Evolutionary conservation across 1,284 basidiomycete species (phyloP).

Genomic region (Fomitopsis schrenkii): DNA sequence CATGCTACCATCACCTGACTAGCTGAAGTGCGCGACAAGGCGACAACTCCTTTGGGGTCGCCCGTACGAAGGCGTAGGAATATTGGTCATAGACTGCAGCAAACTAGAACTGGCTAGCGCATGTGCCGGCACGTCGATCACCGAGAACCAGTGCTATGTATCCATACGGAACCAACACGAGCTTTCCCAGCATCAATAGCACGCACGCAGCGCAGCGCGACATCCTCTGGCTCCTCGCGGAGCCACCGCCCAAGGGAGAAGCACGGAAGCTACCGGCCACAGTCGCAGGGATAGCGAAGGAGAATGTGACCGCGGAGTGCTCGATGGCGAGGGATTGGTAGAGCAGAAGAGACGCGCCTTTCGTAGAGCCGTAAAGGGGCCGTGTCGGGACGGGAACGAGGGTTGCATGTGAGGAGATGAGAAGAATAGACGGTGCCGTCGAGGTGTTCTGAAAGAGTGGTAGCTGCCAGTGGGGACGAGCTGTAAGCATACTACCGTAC

Average conservation of each 20-base stretch:
- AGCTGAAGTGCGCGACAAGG: too few species aligned
- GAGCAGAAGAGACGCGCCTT: slow-evolving; percentile 75
- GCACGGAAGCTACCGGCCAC: slow-evolving; percentile 78
- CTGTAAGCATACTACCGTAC: not conserved
- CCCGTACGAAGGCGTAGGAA: too few species aligned
- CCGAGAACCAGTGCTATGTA: slow-evolving; percentile 7
- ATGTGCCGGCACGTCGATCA: too few species aligned
- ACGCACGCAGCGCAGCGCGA: slow-evolving; percentile 51
- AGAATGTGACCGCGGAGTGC: slow-evolving; percentile 60
- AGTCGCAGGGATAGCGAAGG: slow-evolving; percentile 54
- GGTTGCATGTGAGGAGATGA: slow-evolving; percentile 79
- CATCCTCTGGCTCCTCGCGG: slow-evolving; percentile 47
- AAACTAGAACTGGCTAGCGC: too few species aligned
- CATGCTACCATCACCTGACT: too few species aligned
- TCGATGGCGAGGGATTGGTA: slow-evolving; percentile 81
- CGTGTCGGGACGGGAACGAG: slow-evolving; percentile 85
- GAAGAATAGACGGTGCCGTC: slow-evolving; percentile 66
- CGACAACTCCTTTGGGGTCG: too few species aligned
- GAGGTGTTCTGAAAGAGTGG: slow-evolving; percentile 75
- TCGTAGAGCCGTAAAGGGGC: slow-evolving; percentile 81
- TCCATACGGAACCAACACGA: slow-evolving; percentile 50
- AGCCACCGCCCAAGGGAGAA: slow-evolving; percentile 66
- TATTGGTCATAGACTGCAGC: too few species aligned
- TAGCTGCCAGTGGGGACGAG: slow-evolving; percentile 52
- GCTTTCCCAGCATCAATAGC: slow-evolving; percentile 54